Evolutionary conservation across 2,329 filamentous ascomycete species (phyloP).

Genomic region (Fusarium mundagurra): DNA sequence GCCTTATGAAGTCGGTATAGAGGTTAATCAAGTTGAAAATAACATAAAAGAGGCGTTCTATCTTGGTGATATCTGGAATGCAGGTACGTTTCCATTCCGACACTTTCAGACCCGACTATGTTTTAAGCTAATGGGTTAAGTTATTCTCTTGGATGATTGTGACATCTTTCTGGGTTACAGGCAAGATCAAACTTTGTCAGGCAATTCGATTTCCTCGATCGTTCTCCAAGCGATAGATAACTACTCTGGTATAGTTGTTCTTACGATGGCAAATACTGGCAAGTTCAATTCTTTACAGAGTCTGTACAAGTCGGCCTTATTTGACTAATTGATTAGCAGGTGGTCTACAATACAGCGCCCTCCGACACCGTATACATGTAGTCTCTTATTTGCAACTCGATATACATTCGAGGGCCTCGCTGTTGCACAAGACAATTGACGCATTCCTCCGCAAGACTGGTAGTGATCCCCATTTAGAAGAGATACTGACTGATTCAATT

Average conservation of each 20-base stretch:
- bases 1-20: background rate
- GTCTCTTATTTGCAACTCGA: no score
- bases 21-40: background rate
- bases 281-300: background rate
- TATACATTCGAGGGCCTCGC: no score
- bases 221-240: background rate
- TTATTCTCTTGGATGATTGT: background rate
- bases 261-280: fast-evolving
- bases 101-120: background rate
- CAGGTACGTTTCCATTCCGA: background rate
- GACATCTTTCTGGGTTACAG: no score
- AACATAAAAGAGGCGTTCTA: background rate
- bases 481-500: no score
- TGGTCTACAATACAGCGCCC: no score
- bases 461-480: no score
- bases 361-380: no score
- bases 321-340: background rate
- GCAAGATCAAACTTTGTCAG: no score
- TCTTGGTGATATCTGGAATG: background rate
- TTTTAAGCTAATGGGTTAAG: background rate
- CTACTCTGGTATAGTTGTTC: background rate
- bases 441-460: no score
- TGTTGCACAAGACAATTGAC: no score
- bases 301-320: no score
- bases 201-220: background rate